Evolutionary conservation across 495 filamentous ascomycete genomes (phyloP), one percentile per base, ranked within the genome.

Genomic region (Clohesyomyces aquaticus): DNA sequence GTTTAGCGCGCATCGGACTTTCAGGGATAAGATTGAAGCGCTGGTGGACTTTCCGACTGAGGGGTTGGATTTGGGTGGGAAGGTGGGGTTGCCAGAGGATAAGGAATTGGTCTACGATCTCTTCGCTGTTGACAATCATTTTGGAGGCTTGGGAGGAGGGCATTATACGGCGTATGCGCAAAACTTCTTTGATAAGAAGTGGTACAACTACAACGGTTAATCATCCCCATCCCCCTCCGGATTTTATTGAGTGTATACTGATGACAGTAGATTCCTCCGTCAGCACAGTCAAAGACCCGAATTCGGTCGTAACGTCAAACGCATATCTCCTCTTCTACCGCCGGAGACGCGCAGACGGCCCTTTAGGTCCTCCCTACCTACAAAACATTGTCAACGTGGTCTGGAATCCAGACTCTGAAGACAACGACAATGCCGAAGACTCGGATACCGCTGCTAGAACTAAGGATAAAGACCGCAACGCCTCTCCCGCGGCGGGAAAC

Each of bases 321-420:
- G 95, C 94, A 0, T 98, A 98, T 73, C 86, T 98, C 9, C 79
- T 98, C 35, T 98, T 98, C 81, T 98, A 98, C 77, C 89, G 94
- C 27, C 91, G 95, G n/a, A n/a, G n/a, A 55, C 88, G 90, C 60
- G 90, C 91, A 10, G 77, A 81, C 4, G 77, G 71, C 23, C 87
- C 90, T 28, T 82, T 98, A 32, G 94, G 94, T 46, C 91, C 91
- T 18, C 81, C 84, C 4, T 81, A 81, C 58, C 86, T 91, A 43
- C 80, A 91, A 61, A 76, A 88, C 65, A 81, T 94, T 42, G 76
- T 91, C 41, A 80, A 83, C n/a, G 79, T 80, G 38, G 80, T 78
- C 59, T 78, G 77, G 53, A 78, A 82, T n/a, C 71, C 69, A 51
- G 47, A 47, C 55, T 61, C 61, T 59, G 62, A 75, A 16, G 74